These are phyloP conservation scores for Sporothrix pallida DNA, from an alignment of 2,329 filamentous ascomycete species.

Conservation along the genomic window DNA sequence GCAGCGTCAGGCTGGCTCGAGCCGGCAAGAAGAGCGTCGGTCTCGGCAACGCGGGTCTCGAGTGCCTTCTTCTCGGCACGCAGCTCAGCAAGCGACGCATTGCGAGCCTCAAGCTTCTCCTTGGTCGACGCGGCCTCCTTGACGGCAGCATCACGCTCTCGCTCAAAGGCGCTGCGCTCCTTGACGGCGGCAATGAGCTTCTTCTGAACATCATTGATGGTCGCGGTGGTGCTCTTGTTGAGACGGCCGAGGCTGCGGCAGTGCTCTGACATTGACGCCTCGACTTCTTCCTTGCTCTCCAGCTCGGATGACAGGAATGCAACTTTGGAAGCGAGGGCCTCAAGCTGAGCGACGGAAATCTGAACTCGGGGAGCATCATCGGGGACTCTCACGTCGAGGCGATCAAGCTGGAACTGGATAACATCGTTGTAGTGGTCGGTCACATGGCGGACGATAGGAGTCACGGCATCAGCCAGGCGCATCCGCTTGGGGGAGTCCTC, in stretches of 20 bases:
- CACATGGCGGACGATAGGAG: constrained; percentile 34
- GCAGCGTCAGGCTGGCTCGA: constrained; percentile 46
- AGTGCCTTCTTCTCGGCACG: constrained; percentile 48
- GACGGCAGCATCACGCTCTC: constrained; percentile 49
- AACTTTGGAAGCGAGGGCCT: constrained; percentile 43
- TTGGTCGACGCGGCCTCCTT: constrained; percentile 47
- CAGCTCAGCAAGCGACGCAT: constrained; percentile 48
- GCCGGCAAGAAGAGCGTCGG: constrained; percentile 44
- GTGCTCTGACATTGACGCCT: constrained; percentile 44
- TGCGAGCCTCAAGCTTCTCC: constrained; percentile 48
- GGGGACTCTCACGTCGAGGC: constrained; percentile 1
- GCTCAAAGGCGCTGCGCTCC: constrained; percentile 57
- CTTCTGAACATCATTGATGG: constrained; percentile 53
- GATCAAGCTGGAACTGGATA: constrained; percentile 33
- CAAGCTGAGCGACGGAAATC: constrained; percentile 44
- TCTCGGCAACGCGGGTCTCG: constrained; percentile 48
- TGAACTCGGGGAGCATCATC: constrained; percentile 36
- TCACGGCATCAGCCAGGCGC: constrained; percentile 42
- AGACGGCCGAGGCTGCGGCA: constrained; percentile 54
- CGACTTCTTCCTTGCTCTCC: constrained; percentile 41
- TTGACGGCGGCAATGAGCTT: constrained; percentile 57
- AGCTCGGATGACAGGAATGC: constrained; percentile 47
- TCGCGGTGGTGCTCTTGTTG: constrained; percentile 53
- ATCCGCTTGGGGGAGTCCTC: constrained; percentile 43
- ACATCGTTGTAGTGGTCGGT: constrained; percentile 31